Percentiles rank a stretch among this genome's conserved stretches.
Conservation (phyloP, 2,329 filamentous ascomycete species). For the Verticillium albo-atrum region DNA sequence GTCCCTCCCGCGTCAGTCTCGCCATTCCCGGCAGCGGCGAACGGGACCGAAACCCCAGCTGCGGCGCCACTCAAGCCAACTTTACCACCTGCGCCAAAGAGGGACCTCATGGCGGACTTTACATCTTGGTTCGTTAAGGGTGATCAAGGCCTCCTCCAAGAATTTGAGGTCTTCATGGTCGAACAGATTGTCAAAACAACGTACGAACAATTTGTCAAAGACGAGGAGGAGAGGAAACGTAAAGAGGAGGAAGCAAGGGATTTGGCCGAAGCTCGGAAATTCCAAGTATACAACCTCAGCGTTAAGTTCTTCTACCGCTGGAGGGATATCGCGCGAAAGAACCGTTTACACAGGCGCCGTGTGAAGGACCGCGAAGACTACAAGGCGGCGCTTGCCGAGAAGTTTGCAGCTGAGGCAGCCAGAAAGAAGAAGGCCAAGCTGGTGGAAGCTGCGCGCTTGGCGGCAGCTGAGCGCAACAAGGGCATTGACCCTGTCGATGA, state of each 20-base stretch:
- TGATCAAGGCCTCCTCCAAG: conserved; percentile 47
- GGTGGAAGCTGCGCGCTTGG: conserved; percentile 5
- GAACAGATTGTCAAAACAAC: conserved; percentile 37
- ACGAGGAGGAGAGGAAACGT: conserved; percentile 34
- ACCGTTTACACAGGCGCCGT: conserved; percentile 44
- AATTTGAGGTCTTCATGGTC: conserved; percentile 42
- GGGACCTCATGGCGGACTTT: conserved; percentile 44
- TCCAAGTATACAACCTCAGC: conserved; percentile 42
- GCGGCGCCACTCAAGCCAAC: not conserved
- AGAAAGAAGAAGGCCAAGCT: conserved; percentile 27
- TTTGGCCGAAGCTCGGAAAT: conserved; percentile 42
- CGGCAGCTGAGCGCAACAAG: conserved; percentile 3
- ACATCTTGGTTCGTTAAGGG: conserved; percentile 51
- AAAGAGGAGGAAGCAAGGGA: conserved; percentile 44
- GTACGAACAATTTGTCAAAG: conserved; percentile 33
- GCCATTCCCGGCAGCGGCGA: not conserved
- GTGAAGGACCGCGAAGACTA: conserved; percentile 46
- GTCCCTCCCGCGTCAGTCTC: not conserved
- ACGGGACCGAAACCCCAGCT: not conserved
- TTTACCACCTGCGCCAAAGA: conserved; percentile 1
- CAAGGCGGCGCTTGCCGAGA: conserved; percentile 33
- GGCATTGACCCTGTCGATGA: conserved; percentile 27
- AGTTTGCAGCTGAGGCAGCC: conserved; percentile 24
- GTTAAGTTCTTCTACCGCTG: conserved; percentile 55
- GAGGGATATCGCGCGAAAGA: conserved; percentile 44